Conservation (phyloP, 1,284 basidiomycete genomes). For the Sporisorium graminicola region DNA sequence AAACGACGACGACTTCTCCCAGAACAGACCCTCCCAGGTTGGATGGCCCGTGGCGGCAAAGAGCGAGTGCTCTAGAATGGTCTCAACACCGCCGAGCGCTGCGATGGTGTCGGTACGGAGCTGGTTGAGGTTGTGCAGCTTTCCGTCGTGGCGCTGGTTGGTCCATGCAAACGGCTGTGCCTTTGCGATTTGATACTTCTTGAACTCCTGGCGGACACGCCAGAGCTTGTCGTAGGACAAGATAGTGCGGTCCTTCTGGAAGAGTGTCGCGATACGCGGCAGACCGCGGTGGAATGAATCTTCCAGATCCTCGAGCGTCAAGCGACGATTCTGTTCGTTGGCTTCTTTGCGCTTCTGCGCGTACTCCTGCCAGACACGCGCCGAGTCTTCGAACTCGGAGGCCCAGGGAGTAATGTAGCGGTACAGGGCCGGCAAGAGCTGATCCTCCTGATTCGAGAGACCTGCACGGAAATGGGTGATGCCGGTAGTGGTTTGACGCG, state of each 20-base stretch:
- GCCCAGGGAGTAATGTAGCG: constrained; percentile 99
- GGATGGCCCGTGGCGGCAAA: constrained; percentile 96
- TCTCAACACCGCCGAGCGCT: constrained; percentile 97
- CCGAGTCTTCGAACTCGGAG: constrained; percentile 96
- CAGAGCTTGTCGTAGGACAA: constrained; percentile 97
- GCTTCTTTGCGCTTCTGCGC: constrained; percentile 99
- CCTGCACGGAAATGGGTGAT: constrained; percentile 94
- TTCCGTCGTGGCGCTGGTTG: constrained; percentile 95
- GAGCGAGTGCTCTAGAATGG: constrained; percentile 94
- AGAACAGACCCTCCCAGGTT: constrained; percentile 75
- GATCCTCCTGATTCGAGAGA: constrained; percentile 80
- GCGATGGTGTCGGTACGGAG: constrained; percentile 99
- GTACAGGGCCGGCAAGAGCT: constrained; percentile 87
- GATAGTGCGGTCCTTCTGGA: constrained; percentile 98
- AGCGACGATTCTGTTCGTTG: constrained; percentile 94
- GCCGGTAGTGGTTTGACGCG: constrained; percentile 94
- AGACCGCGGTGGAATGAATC: constrained; percentile 99
- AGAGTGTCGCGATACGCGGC: constrained; percentile 94
- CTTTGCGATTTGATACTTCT: constrained; percentile 91
- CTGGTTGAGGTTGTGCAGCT: constrained; percentile 97
- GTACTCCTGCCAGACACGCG: constrained; percentile 99
- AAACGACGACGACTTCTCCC: constrained; percentile 77
- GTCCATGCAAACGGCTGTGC: constrained; percentile 98
- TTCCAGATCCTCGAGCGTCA: constrained; percentile 96
- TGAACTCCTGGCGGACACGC: constrained; percentile 87